A percentile compares a stretch with the other conserved stretches of the same genome.
Conservation (phyloP, 2,329 filamentous ascomycete species). For the Thermothelomyces thermophilus region DNA sequence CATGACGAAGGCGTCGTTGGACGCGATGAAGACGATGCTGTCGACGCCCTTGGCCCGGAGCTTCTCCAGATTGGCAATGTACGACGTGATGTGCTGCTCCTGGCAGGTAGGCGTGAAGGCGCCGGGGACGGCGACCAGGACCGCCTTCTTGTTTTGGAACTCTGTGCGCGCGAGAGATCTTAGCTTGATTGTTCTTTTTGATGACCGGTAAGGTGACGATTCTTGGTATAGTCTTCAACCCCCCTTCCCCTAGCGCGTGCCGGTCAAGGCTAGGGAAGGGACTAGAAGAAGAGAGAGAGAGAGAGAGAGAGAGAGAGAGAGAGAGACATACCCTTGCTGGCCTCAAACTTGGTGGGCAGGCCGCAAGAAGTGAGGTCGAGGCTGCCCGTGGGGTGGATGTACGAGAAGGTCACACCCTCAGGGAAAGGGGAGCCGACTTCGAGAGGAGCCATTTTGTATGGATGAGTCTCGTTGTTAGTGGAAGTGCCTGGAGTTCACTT, state of each 20-base stretch:
- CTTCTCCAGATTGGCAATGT: slow-evolving; percentile 63
- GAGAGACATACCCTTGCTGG: slow-evolving; percentile 55
- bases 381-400: slow-evolving; percentile 70
- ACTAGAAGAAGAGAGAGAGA: background rate
- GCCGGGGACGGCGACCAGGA: slow-evolving; percentile 53
- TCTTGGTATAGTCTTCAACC: too few species aligned
- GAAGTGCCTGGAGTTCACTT: too few species aligned
- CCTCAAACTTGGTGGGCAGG: slow-evolving; percentile 69
- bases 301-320: background rate
- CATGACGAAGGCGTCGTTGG: slow-evolving; percentile 84
- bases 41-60: slow-evolving; percentile 79
- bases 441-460: slow-evolving; percentile 50
- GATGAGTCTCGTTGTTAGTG: background rate
- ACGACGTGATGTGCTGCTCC: slow-evolving; percentile 72
- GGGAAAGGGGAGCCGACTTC: slow-evolving; percentile 82
- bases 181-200: background rate
- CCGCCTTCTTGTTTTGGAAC: slow-evolving; percentile 50
- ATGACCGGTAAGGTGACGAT: too few species aligned
- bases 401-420: slow-evolving; percentile 71
- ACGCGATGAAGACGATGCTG: slow-evolving; percentile 71
- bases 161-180: slow-evolving; percentile 31
- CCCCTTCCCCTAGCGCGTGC: too few species aligned
- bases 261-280: too few species aligned
- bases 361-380: slow-evolving; percentile 69
- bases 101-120: slow-evolving; percentile 87